A percentile compares a stretch with the other conserved stretches of the same genome.
phyloP scores from a whole-genome alignment of 805 yeast genomes.

The Yarrowia osloensis region DNA sequence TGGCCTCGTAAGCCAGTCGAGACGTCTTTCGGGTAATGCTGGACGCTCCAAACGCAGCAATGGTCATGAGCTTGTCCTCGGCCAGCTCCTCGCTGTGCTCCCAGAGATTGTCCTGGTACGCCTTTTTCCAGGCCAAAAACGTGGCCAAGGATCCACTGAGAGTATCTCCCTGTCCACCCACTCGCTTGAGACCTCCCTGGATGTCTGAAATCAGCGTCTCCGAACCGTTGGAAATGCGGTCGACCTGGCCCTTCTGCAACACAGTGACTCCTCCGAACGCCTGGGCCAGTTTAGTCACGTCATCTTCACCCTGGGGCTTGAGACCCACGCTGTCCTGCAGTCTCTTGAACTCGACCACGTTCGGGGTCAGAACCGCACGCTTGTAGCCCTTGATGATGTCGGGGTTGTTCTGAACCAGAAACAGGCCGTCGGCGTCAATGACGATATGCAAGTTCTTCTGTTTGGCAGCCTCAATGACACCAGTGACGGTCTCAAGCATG shows the following conservation, averaged over 20 bases:
- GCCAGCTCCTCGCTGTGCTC: conserved; percentile 46
- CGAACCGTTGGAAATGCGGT: conserved; percentile 59
- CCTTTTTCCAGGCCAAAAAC: conserved; percentile 74
- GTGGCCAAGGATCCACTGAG: conserved; percentile 84
- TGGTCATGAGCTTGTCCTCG: conserved; percentile 41
- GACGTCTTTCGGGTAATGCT: conserved; percentile 67
- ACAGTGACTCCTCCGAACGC: conserved; percentile 59
- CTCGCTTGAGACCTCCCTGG: conserved; percentile 73
- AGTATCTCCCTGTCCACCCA: conserved; percentile 97
- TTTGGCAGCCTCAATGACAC: conserved; percentile 59
- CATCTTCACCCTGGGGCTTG: conserved; percentile 35
- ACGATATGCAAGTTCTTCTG: conserved; percentile 66
- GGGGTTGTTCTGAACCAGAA: conserved; percentile 60
- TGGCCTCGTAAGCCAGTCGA: conserved; percentile 59
- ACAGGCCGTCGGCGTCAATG: conserved; percentile 89
- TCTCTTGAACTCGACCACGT: conserved; percentile 79
- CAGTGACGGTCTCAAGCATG: conserved; percentile 62
- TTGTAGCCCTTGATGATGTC: conserved; percentile 55
- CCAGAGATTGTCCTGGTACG: conserved; percentile 65
- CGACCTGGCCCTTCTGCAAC: conserved; percentile 73
- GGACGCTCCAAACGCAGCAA: conserved; percentile 68
- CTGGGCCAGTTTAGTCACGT: conserved; percentile 50
- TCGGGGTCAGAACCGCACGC: conserved; percentile 81
- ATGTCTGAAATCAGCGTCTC: conserved; percentile 48
- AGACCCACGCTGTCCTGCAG: conserved; percentile 53